phyloP scores from a whole-genome alignment of 306 rosid species.

The Fragaria nilgerrensis region DNA sequence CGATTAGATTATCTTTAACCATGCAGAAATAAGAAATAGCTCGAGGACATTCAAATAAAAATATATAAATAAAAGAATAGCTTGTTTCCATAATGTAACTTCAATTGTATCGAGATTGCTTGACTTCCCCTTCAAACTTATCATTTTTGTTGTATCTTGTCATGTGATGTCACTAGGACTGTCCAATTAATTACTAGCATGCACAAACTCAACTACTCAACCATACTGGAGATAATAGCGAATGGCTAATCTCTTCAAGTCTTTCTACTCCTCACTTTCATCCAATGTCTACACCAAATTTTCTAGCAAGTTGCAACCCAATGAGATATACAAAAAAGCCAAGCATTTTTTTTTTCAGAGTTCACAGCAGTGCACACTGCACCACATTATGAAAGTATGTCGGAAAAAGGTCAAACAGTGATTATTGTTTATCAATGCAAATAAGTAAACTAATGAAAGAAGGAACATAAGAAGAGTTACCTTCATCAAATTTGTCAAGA shows the following conservation, averaged over 20 bases:
- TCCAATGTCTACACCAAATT: not conserved
- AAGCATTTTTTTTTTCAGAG: not conserved
- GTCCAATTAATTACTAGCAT: not conserved
- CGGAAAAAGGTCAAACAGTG: conserved; percentile 2
- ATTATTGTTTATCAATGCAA: conserved; percentile 9
- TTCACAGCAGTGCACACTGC: not conserved
- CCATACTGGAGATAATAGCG: not conserved
- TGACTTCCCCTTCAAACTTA: not conserved
- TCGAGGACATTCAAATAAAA: not conserved
- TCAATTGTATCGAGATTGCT: not conserved
- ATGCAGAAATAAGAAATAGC: not conserved
- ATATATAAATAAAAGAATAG: not conserved
- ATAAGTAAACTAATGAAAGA: conserved; percentile 21
- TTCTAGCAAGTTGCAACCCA: conserved; percentile 2
- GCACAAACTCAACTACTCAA: not conserved
- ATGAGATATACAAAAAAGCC: not conserved
- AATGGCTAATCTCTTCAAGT: not conserved
- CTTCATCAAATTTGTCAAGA: conserved; percentile 97
- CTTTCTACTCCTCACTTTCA: not conserved
- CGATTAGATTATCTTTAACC: not conserved
- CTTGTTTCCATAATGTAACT: not conserved
- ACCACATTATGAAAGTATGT: not conserved
- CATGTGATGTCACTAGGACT: not conserved
- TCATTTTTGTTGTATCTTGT: not conserved
- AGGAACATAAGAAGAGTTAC: conserved; percentile 37